Base-by-base conservation (phyloP, 225 moss, liverwort and hornwort genomes). In the Climacium dendroides region DNA sequence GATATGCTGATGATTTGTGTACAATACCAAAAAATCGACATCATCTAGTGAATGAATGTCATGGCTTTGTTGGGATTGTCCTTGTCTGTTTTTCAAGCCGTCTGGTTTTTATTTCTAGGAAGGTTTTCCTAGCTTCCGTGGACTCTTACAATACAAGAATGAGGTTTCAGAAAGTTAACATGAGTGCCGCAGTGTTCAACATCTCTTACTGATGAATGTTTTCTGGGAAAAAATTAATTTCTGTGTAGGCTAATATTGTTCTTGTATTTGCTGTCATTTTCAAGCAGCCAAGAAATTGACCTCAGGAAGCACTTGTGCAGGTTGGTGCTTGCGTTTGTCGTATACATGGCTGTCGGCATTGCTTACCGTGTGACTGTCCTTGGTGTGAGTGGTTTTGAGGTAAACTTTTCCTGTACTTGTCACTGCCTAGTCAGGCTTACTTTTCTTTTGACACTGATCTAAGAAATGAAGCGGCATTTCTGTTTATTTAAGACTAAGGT, bases 281-380 rank as follows among this genome's bases (percentile, higher is more conserved):
- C 59, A 54, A 43, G 55, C 61, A 81, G 71, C 54, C 74, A 65
- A 74, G 75, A 80, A 47, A 16, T 63, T 88, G 75, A 88, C 48
- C 32, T 85, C 34, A 78, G 83, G 60, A 73, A 43, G 52, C 67
- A 75, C 80, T 45, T 87, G 63, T 89, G 90, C 95, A 97, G 97
- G 91, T 89, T 95, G 64, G 87, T 96, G 85, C 93, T 95, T 90
- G 89, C 91, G 34, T 94, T 98, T 69, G 92, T 96, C n/a, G 94
- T 98, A 47, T 98, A 98, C 90, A 89, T 98, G 88, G 97, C 97
- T 83, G 90, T 96, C 48, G 97, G 97, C 82, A 96, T 98, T 87
- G 97, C 93, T 47, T 98, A 98, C 89, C 95, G 97, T 78, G 95
- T 98, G 87, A 96, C 94, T 65, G 96, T 98, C 67, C 94, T 98